Base-by-base conservation (phyloP, 129 eudicot genomes). In the Sambucus nigra region DNA sequence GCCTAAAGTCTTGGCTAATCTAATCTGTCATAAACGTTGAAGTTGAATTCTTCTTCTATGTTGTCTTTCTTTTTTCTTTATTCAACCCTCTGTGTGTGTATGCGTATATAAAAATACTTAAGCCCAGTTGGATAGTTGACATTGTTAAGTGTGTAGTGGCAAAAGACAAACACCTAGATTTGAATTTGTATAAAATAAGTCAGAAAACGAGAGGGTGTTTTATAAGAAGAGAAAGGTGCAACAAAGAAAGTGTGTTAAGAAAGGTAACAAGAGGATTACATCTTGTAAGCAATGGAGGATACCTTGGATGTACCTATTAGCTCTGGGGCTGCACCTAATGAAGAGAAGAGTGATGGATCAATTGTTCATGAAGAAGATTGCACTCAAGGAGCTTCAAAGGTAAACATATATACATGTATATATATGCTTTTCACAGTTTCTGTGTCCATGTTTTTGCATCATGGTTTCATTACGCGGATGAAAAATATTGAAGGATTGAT, bases 41-140 rank as follows among this genome's bases (percentile, higher is more conserved):
- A 74, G 64, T 69, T 57, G 72, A 63, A 55, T 26, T 47, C 53
- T 47, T 73, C 66, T 22, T 7, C 19, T 14, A 26, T 22, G 7
- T 50, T 32, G 17, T 22, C 38, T 66, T 5, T 14, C 25, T 39
- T 0, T 44, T 16, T 48, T 2, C 25, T 25, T 22, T 25, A 40
- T 68, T 57, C 61, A 57, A 61, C 55, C 18, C 45, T 31, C 26
- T 61, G 25, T 51, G 38, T 16, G 21, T 52, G 50, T 32, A 41
- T 25, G 35, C 9, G n/a, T 5, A 5, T 47, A 28, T 28, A 44
- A 25, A 55, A 6, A 25, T n/a, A 29, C 32, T 35, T 8, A 51
- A 23, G 59, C 32, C 19, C 59, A 29, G 47, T 35, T 67, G 54
- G 54, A 50, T 54, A 75, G 76, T 75, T 75, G 76, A 69, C 72